Evolutionary conservation across 1,284 basidiomycete genomes (phyloP).

Genomic region (Cystobasidium sp.): DNA sequence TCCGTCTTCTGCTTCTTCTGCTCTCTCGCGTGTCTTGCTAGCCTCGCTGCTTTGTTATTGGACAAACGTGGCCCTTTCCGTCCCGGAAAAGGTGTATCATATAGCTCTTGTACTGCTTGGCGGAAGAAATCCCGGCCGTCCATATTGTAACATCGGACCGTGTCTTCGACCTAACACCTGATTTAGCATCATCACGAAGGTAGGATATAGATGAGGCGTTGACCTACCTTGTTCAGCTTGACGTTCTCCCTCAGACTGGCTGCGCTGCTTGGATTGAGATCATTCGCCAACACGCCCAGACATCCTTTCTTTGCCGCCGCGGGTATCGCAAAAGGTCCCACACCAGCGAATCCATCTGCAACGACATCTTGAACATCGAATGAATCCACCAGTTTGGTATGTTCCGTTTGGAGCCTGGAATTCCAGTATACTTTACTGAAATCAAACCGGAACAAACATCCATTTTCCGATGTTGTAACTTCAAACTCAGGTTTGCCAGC

Average conservation of each 20-base stretch:
- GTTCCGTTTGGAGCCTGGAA: conserved; percentile 88
- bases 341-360: conserved; percentile 94
- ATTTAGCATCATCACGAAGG: not conserved
- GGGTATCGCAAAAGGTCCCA: conserved; percentile 94
- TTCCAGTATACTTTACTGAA: conserved; percentile 98
- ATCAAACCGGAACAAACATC: conserved; percentile 89
- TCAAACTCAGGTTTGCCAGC: conserved; percentile 85
- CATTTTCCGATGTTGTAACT: conserved; percentile 82
- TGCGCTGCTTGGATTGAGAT: conserved; percentile 86
- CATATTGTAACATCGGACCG: conserved; percentile 72
- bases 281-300: conserved; percentile 81
- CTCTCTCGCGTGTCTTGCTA: conserved; percentile 47
- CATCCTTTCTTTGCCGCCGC: conserved; percentile 82
- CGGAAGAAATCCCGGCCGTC: conserved; percentile 86
- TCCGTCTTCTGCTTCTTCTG: conserved; percentile 45
- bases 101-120: conserved; percentile 63
- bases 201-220: not conserved
- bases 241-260: conserved; percentile 79
- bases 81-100: conserved; percentile 67
- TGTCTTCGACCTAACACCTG: conserved; percentile 65
- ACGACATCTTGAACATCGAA: conserved; percentile 66
- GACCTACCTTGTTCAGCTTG: conserved; percentile 70
- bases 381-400: conserved; percentile 76
- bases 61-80: conserved; percentile 57
- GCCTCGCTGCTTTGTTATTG: conserved; percentile 62